Base-by-base conservation (phyloP, 176 grass and related monocot species). In the Cenchrus fungigraminus region DNA sequence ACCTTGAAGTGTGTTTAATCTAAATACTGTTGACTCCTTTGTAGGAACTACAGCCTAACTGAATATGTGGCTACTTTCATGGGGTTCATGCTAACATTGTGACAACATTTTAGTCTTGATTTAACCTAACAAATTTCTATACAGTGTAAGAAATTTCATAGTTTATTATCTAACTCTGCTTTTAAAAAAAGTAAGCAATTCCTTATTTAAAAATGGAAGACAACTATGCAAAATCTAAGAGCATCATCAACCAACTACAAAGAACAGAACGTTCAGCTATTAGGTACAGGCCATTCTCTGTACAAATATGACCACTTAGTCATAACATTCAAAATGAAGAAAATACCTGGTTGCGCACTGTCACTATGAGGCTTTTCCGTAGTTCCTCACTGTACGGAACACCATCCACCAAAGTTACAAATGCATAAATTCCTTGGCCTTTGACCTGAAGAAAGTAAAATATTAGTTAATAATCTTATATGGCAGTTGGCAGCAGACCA, bases 391-490 rank as follows among this genome's bases (percentile, higher is more conserved):
- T 93, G 53, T 93, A 98, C 63, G 91, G 86, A 93, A 95, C 85
- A 63, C 92, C 92, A 65, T 95, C 92, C 17, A 88, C 92, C 83
- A 98, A 88, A 66, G 91, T 93, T 51, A 98, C 92, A 86, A 98
- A 98, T 56, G 95, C 95, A 90, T 98, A 98, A 84, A 98, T 98
- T 47, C 92, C 95, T 76, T 95, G 92, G 10, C 95, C 95, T 86
- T 98, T 98, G 73, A 98, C 87, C 94, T 99, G 84, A 70, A 78
- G 85, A 55, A 76, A 52, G 28, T 66, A 82, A 75, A 57, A 78
- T 52, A 61, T 75, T 47, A 7, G 74, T 46, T 76, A 66, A 81
- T 34, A 73, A 74, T 80, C 22, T 8, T 76, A 77, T 34, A 73
- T 81, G 51, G 66, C 4, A 40, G 31, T 32, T 32, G 31, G 31